Evolutionary conservation across 306 rosid genomes (phyloP), one percentile per base, ranked within the genome.

Genomic region (Rosa lucieae): DNA sequence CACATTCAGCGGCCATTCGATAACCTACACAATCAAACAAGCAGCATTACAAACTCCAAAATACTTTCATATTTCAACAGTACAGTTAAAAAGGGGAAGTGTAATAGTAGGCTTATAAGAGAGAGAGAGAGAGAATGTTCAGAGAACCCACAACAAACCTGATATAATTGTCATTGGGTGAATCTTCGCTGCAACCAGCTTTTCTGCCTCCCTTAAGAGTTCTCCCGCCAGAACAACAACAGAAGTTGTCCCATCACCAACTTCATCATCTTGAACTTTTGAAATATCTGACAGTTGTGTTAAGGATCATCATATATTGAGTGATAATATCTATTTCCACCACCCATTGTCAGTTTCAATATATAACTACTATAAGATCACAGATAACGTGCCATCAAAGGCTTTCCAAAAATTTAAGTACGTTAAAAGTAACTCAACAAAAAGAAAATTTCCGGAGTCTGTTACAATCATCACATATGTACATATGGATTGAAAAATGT

Each of bases 241-340:
- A 52, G 99, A 96, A 73, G 99, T 96, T 69, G 99, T 96, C 76
- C 99, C 99, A 77, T 93, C 98, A 59, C 99, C 99, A 86, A 96
- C 99, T 85, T 96, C 99, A 82, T 96, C 99, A 80, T 96, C 99
- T 90, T 96, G 99, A 79, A 93, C 99, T 91, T 96, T 96, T 74
- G 98, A 96, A 80, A 96, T 91, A 80, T 96, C 99, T 92, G 67
- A 79, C 70, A 56, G 80, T 67, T 76, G 63, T 53, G 77, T 92
- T 85, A 91, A 91, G 92, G 92, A 89, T 72, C 39, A 44, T 61
- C 48, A 69, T 17, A 70, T 62, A 26, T 51, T 53, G 75, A 40
- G 66, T 15, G 20, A 43, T 8, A 37, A 65, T 21, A 58, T 51
- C 62, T 23, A 77, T 62, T 49, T 42, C 42, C 44, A 77, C 42